Percentiles rank a stretch among this genome's conserved stretches.
phyloP scores from a whole-genome alignment of 2,329 filamentous ascomycete species.

The Colletotrichum noveboracense region DNA sequence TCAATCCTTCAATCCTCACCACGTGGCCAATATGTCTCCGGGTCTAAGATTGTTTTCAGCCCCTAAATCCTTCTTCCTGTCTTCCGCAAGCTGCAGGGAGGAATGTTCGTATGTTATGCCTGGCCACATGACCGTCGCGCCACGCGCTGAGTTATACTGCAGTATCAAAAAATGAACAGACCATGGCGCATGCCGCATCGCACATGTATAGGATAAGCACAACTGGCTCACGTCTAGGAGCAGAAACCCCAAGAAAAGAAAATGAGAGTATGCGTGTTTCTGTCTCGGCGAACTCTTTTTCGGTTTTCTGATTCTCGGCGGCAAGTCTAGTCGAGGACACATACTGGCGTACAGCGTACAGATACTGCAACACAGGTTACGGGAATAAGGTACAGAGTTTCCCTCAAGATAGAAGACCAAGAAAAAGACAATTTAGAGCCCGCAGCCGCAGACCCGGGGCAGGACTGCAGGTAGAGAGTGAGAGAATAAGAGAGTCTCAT shows the following conservation, averaged over 20 bases:
- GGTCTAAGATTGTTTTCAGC: neutral
- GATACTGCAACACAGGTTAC: neutral
- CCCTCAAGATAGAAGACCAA: neutral
- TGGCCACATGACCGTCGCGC: neutral
- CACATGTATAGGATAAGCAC: neutral
- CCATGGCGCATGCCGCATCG: neutral
- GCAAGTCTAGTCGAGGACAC: neutral
- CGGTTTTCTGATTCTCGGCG: neutral
- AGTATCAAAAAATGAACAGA: neutral
- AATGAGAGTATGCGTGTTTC: neutral
- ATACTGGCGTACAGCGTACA: neutral
- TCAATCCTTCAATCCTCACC: neutral
- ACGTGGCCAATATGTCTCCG: neutral
- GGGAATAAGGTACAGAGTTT: neutral
- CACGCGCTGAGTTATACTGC: neutral
- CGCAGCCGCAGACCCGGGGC: neutral
- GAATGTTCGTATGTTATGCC: neutral
- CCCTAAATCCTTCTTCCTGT: neutral
- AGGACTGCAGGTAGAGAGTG: neutral
- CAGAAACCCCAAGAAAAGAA: neutral
- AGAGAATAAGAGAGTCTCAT: neutral
- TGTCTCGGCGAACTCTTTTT: neutral
- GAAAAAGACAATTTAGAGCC: neutral
- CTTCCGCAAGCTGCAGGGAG: neutral
- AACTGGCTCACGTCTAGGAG: neutral